Evolutionary conservation across 106 monocot genomes (phyloP).

Genomic region (Agapanthus africanus): DNA sequence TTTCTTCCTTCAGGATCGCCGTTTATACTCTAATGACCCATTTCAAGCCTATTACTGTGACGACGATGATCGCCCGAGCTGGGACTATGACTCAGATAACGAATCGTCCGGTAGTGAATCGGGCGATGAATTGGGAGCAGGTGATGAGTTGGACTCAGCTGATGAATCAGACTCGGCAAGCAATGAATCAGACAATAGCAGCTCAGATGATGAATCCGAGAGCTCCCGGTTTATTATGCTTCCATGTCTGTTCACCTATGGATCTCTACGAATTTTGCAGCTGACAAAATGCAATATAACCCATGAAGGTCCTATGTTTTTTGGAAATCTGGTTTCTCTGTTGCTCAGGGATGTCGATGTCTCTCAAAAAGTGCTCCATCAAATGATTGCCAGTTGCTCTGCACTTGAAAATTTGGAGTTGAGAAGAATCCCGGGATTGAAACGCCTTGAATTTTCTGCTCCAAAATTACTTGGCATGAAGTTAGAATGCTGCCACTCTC

Average conservation of each 20-base stretch:
- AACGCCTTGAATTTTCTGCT: not conserved
- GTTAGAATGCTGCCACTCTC: conserved; percentile 4
- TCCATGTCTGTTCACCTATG: not conserved
- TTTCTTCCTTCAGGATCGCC: not conserved
- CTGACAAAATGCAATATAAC: not conserved
- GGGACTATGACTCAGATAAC: not conserved
- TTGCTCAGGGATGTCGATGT: conserved; percentile 1
- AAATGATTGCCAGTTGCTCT: not conserved
- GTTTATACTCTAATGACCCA: not conserved
- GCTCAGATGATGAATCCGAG: not conserved
- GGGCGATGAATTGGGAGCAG: not conserved
- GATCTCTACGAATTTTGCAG: conserved; percentile 6
- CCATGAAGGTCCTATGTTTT: not conserved
- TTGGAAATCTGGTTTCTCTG: not conserved
- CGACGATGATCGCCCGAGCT: not conserved
- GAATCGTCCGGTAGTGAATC: not conserved
- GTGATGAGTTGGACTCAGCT: not conserved
- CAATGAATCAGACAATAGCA: not conserved
- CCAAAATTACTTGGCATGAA: not conserved
- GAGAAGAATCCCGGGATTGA: not conserved
- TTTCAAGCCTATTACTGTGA: conserved; percentile 2
- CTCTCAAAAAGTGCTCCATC: conserved; percentile 1
- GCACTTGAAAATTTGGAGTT: not conserved
- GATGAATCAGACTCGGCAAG: not conserved
- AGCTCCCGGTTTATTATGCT: conserved; percentile 7